Evolutionary conservation across 2,329 filamentous ascomycete genomes (phyloP).

Genomic region (Epichloe uncinata): DNA sequence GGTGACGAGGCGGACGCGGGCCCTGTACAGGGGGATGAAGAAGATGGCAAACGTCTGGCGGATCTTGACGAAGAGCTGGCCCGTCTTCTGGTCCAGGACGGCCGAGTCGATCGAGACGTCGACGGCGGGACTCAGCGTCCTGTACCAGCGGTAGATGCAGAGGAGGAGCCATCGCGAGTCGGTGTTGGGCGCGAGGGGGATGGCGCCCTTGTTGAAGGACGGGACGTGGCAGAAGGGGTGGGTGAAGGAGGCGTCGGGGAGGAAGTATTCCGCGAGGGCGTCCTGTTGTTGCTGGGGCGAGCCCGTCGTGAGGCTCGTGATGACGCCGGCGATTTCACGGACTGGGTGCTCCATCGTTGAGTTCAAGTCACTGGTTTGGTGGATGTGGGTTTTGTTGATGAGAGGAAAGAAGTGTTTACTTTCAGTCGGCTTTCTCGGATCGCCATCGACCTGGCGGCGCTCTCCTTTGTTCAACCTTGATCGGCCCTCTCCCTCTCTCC

Average conservation of each 20-base stretch:
- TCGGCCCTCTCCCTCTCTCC: too few species aligned
- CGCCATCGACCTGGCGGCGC: background rate
- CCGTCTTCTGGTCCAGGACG: slow-evolving; percentile 52
- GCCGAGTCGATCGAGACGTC: slow-evolving; percentile 49
- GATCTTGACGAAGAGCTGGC: slow-evolving; percentile 60
- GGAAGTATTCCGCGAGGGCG: slow-evolving; percentile 60
- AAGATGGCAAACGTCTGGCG: slow-evolving; percentile 66
- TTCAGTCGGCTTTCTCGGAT: background rate
- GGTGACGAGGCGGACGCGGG: slow-evolving; percentile 53
- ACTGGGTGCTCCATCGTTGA: slow-evolving; percentile 18
- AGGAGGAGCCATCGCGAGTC: slow-evolving; percentile 55
- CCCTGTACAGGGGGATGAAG: slow-evolving; percentile 61
- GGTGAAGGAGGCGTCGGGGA: slow-evolving; percentile 55
- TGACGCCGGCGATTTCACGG: slow-evolving; percentile 48
- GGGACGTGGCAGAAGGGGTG: slow-evolving; percentile 68
- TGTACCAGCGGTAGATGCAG: slow-evolving; percentile 71
- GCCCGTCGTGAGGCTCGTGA: slow-evolving; percentile 55
- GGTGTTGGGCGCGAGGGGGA: slow-evolving; percentile 28
- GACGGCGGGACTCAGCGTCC: slow-evolving; percentile 65
- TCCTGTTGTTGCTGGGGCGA: slow-evolving; percentile 50
- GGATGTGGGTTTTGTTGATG: too few species aligned
- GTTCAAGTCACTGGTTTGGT: background rate
- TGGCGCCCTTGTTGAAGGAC: slow-evolving; percentile 27
- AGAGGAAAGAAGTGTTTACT: too few species aligned
- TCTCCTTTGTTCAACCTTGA: too few species aligned